phyloP scores from a whole-genome alignment of 1,284 basidiomycete species.

The Fomitopsis palustris region DNA sequence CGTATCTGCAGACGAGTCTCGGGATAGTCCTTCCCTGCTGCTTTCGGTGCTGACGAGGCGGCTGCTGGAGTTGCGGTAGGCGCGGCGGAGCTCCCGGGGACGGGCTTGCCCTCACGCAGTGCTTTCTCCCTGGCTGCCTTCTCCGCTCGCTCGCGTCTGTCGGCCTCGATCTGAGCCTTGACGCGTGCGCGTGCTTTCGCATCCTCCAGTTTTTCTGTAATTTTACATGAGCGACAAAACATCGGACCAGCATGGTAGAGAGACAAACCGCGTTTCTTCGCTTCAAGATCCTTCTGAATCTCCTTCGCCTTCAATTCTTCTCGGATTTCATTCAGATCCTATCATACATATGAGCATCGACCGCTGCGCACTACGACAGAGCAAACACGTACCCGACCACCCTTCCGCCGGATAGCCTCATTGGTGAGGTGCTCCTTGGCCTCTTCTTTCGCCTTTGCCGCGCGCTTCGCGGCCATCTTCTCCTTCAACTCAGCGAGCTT shows the following conservation, averaged over 20 bases:
- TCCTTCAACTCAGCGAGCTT: slow-evolving; percentile 78
- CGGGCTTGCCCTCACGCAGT: slow-evolving; percentile 66
- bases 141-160: slow-evolving; percentile 86
- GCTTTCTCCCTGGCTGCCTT: slow-evolving; percentile 88
- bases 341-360: neutral
- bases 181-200: slow-evolving; percentile 79
- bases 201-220: slow-evolving; percentile 83
- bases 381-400: slow-evolving; percentile 61
- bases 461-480: slow-evolving; percentile 76
- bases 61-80: slow-evolving; percentile 32
- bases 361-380: neutral
- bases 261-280: slow-evolving; percentile 57
- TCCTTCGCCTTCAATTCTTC: slow-evolving; percentile 82
- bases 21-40: slow-evolving; percentile 72
- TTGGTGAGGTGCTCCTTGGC: slow-evolving; percentile 72
- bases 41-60: slow-evolving; percentile 34
- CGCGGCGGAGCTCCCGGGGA: slow-evolving; percentile 28
- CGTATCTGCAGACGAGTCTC: slow-evolving; percentile 86
- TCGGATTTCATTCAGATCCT: slow-evolving; percentile 72
- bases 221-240: neutral
- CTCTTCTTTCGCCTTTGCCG: slow-evolving; percentile 67
- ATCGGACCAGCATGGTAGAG: neutral
- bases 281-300: slow-evolving; percentile 74
- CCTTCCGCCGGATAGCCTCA: slow-evolving; percentile 79
- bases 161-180: slow-evolving; percentile 91